These are phyloP conservation scores for Pholiota conissans DNA, from an alignment of 768 basidiomycete genomes.

Conservation along the genomic window DNA sequence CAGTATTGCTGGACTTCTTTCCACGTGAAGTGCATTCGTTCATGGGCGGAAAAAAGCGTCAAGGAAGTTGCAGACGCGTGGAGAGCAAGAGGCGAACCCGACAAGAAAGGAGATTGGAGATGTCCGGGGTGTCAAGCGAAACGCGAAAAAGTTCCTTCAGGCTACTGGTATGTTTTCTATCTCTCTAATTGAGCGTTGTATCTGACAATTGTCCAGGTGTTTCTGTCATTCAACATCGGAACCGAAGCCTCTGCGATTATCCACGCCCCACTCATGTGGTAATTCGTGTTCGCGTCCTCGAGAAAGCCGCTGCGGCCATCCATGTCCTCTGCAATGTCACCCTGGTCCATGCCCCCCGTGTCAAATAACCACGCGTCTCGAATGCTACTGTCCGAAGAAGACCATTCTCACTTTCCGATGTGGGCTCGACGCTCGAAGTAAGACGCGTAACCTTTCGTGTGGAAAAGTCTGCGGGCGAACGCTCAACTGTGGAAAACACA, in stretches of 20 bases:
- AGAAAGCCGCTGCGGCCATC: conserved; percentile 65
- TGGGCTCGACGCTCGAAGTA: conserved; percentile 39
- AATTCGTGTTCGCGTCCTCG: conserved; percentile 64
- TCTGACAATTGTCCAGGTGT: conserved; percentile 49
- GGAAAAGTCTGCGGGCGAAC: conserved; percentile 41
- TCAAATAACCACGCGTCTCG: conserved; percentile 69
- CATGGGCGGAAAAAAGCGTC: conserved; percentile 85
- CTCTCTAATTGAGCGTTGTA: background rate
- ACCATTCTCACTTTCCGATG: conserved; percentile 60
- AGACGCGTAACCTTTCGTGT: conserved; percentile 38
- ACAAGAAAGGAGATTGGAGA: conserved; percentile 77
- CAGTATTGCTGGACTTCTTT: conserved; percentile 90
- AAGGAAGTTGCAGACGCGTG: conserved; percentile 74
- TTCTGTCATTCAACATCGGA: conserved; percentile 80
- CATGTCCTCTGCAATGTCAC: conserved; percentile 85
- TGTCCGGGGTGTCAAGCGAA: conserved; percentile 93
- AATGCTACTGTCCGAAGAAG: conserved; percentile 78
- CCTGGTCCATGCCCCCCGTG: conserved; percentile 98
- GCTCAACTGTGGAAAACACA: conserved; percentile 74
- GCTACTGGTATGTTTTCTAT: conserved; percentile 62
- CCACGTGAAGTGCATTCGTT: conserved; percentile 85
- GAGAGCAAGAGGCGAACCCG: conserved; percentile 63
- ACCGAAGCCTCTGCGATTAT: conserved; percentile 66
- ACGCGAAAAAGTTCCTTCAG: conserved; percentile 61
- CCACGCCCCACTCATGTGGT: conserved; percentile 78